Evolutionary conservation across 1,284 basidiomycete species (phyloP).

Genomic region (Fistulinella cinereoalba): DNA sequence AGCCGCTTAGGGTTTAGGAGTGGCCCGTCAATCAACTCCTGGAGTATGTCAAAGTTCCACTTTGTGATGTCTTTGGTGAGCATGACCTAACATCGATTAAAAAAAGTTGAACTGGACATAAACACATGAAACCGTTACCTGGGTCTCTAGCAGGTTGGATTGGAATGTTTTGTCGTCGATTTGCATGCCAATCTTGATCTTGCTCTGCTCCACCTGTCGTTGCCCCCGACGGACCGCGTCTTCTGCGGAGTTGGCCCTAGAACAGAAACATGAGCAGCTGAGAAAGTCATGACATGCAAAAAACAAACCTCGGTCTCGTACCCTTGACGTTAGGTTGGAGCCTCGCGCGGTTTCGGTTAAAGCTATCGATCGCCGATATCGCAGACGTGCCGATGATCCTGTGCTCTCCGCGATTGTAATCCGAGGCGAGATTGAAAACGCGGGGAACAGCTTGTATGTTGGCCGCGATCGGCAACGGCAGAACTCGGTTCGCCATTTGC

Average conservation of each 20-base stretch:
- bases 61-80: constrained; percentile 86
- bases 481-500: constrained; percentile 82
- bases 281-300: neutral
- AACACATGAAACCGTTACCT: constrained; percentile 44
- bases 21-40: constrained; percentile 91
- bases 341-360: constrained; percentile 81
- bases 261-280: neutral
- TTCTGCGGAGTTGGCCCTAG: constrained; percentile 84
- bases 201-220: constrained; percentile 86
- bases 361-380: constrained; percentile 85
- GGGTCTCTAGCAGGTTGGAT: constrained; percentile 77
- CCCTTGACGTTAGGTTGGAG: constrained; percentile 57
- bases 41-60: constrained; percentile 90
- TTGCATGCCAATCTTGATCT: constrained; percentile 85
- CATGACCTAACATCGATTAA: constrained; percentile 60
- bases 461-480: constrained; percentile 84
- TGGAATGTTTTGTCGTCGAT: constrained; percentile 94
- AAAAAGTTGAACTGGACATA: constrained; percentile 1
- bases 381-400: constrained; percentile 84
- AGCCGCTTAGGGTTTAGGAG: constrained; percentile 89
- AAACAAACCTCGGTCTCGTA: constrained; percentile 55
- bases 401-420: constrained; percentile 70
- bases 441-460: constrained; percentile 84
- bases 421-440: constrained; percentile 81
- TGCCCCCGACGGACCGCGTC: constrained; percentile 87